phyloP scores from a whole-genome alignment of 257 asterid genomes.

The Nicotiana otophora region DNA sequence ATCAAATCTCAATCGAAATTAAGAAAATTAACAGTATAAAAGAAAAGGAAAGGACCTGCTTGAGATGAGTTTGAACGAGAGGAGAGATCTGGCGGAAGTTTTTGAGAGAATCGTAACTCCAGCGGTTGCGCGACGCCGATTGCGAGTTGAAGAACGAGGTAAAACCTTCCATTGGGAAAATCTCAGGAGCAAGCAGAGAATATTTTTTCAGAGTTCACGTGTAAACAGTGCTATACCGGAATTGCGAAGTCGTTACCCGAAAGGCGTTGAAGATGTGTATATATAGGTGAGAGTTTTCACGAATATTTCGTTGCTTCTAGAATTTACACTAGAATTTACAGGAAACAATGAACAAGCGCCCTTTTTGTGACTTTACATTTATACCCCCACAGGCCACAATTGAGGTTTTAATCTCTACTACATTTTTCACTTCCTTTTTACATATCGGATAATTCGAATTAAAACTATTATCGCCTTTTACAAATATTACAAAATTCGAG shows the following conservation, averaged over 20 bases:
- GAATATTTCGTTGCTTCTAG: neutral
- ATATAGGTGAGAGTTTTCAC: neutral
- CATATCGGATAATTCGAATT: neutral
- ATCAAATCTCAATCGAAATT: neutral
- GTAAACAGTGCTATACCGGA: neutral
- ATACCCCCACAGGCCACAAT: neutral
- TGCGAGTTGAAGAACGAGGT: conserved; percentile 61
- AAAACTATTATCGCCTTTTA: neutral
- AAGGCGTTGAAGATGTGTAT: neutral
- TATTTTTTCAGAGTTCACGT: neutral
- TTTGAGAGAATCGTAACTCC: conserved; percentile 81
- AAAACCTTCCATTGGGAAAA: conserved; percentile 54
- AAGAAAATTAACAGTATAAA: neutral
- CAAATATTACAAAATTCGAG: neutral
- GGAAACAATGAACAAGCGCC: neutral
- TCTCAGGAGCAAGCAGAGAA: neutral
- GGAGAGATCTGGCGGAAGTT: conserved; percentile 91
- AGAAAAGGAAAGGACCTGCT: conserved; percentile 39
- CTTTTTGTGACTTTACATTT: neutral
- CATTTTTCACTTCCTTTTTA: neutral
- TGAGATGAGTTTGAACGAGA: conserved; percentile 81
- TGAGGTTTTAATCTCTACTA: accelerated
- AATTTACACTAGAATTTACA: too few species aligned
- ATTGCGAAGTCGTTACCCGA: neutral
- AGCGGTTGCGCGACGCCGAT: conserved; percentile 47